Base-by-base conservation (phyloP, 2,329 filamentous ascomycete genomes). In the Fusarium protoensiforme region DNA sequence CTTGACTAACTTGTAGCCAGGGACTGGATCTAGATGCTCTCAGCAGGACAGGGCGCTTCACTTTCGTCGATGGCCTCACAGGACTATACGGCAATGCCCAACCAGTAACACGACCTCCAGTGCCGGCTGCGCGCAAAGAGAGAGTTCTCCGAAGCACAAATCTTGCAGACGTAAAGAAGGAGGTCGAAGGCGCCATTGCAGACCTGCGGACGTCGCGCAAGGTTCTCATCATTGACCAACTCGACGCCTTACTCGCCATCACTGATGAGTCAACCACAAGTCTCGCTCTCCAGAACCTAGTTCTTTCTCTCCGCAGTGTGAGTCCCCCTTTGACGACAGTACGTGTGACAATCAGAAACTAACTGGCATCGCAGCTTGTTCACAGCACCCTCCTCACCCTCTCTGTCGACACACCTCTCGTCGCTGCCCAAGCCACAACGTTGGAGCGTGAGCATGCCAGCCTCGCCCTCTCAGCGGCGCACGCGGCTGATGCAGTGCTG, bases 11-110 rank as follows among this genome's bases (percentile, higher is more conserved):
- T 35, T 18, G 3, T 7, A 69, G 43, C 8, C 20, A 93, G 88
- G 93, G 93, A 3, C 79, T 96, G 57, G 94, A 97, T 81, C 84
- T 96, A 59, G 88, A 92, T 20, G 86, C 86, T 7, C 81, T 92
- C 6, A 81, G 83, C 61, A 85, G 85, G 38, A 87, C 88, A 69
- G 88, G 88, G 35, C 88, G 87, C 60, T 92, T 97, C 76, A 83
- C 85, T 48, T 96, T 94, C 75, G 87, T 97, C 35, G 94, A 98
- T 81, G 94, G 93, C 22, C 84, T 96, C 66, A 89, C 87, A 22
- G 86, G 86, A 29, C 79, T 94, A 29, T 92, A 90, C 48, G 62
- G 73, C 2, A 73, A 74, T 5, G 59, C 57, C 2, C 66, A 54
- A 27, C n/a, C 62, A 11, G 35, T 58, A 22, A 43, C 46, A 16